A percentile compares a stretch with the other conserved stretches of the same genome.
phyloP scores from a whole-genome alignment of 306 rosid genomes.

The Echinosophora koreensis region DNA sequence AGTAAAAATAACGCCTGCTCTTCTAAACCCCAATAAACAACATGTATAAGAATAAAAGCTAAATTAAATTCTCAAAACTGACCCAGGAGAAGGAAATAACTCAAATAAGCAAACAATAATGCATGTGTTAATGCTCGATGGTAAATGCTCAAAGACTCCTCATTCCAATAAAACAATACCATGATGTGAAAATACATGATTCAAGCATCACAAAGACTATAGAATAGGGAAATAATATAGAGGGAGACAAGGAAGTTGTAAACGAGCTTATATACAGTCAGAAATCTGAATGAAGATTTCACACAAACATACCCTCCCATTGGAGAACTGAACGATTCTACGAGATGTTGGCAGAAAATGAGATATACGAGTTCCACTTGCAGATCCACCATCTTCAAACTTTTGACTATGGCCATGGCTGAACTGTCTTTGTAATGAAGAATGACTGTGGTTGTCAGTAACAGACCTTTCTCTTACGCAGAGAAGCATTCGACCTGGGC shows the following conservation, averaged over 20 bases:
- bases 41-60: too few relatives aligned
- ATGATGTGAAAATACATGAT: too few relatives aligned
- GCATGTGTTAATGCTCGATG: too few relatives aligned
- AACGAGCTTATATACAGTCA: background rate
- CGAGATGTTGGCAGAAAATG: slow-evolving; percentile 94
- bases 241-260: slow-evolving; percentile 6
- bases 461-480: slow-evolving; percentile 88
- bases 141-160: too few relatives aligned
- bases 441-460: slow-evolving; percentile 68
- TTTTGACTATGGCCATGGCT: slow-evolving; percentile 88
- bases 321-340: slow-evolving; percentile 94
- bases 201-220: background rate
- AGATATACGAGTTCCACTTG: slow-evolving; percentile 72
- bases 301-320: slow-evolving; percentile 79
- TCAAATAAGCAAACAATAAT: too few relatives aligned
- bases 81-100: too few relatives aligned
- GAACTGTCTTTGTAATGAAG: slow-evolving; percentile 70
- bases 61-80: too few relatives aligned
- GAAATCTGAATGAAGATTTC: slow-evolving; percentile 35
- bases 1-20: too few relatives aligned
- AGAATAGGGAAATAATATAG: background rate
- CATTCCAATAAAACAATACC: too few relatives aligned
- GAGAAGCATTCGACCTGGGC: slow-evolving; percentile 95
- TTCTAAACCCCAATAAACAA: too few relatives aligned
- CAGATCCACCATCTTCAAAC: slow-evolving; percentile 73